Base-by-base conservation (phyloP, 208 protist genomes). In the Leishmania aethiopica region DNA sequence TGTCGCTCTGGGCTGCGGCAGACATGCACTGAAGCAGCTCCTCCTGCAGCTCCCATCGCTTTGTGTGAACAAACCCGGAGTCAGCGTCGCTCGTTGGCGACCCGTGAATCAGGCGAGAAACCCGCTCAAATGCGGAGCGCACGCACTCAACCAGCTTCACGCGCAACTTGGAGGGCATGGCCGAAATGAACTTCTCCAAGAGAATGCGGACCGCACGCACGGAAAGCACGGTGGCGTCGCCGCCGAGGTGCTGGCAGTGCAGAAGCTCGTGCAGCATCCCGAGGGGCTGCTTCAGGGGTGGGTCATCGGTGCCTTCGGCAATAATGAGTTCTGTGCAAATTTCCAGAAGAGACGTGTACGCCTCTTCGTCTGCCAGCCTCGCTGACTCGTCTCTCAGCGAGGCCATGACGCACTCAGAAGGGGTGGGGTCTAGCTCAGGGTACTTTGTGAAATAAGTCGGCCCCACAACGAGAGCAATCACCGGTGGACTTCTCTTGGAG, bases 11-110 rank as follows among this genome's bases (percentile, higher is more conserved):
- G 57, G 86, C 76, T 35, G 83, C 90, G 3, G 88, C 75, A 2
- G 88, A 87, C 84, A 96, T 88, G 79, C 94, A 97, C 73, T 91
- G 88, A 37, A 97, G 85, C 42, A 96, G 69, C 72, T 97, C 94
- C 78, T 97, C 92, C 62, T 88, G 90, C 47, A 97, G 81, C 75
- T 97, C 94, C 78, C 78, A 84, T 10, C 55, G 71, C 32, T 88
- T 90, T 2, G 88, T 91, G 70, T 93, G 85, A 25, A 81, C 79
- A 70, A 92, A 93, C 2, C 32, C 66, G 25, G 86, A 51, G 40
- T 35, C 49, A 7, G 11, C 6, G 51, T 25, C 32, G n/a, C 60
- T 59, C 67, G 53, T 10, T n/a, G 77, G 25, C 22, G 42, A 42
- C 42, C 3, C 78, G 40, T 59, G 1, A 3, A 66, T 42, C 35